Evolutionary conservation across 78 protist genomes (phyloP).

Genomic region (Dictyostelium brefeldianum): DNA sequence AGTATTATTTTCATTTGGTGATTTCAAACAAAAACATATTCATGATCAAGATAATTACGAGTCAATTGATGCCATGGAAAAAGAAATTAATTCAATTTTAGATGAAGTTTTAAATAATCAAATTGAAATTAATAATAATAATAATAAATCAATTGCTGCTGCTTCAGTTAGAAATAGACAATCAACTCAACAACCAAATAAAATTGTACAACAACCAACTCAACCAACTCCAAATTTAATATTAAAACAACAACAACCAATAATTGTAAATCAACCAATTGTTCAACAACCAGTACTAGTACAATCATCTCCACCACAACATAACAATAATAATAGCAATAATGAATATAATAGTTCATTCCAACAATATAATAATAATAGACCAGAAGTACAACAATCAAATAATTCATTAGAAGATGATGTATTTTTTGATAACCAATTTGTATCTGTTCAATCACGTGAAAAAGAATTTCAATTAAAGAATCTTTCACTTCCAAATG

Average conservation of each 20-base stretch:
- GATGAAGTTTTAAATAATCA: slow-evolving; percentile 11
- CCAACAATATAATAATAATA: slow-evolving; percentile 3
- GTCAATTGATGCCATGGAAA: slow-evolving; percentile 2
- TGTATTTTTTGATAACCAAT: slow-evolving; percentile 3
- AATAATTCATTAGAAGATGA: not conserved
- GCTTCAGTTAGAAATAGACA: not conserved
- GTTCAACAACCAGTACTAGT: not conserved
- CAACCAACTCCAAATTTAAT: not conserved
- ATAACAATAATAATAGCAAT: not conserved
- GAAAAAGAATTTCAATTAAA: slow-evolving; percentile 7
- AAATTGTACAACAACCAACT: slow-evolving; percentile 10
- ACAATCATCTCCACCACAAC: not conserved
- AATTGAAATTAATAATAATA: not conserved
- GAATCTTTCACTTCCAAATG: slow-evolving; percentile 26
- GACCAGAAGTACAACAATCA: not conserved
- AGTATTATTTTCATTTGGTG: slow-evolving; percentile 34
- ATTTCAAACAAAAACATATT: slow-evolving; percentile 38
- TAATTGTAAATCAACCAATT: not conserved
- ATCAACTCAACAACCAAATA: not conserved
- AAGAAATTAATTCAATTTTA: slow-evolving; percentile 9
- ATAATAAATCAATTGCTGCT: not conserved
- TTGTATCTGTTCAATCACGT: not conserved
- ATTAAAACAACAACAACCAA: slow-evolving; percentile 6
- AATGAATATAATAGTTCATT: not conserved
- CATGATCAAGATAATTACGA: slow-evolving; percentile 16